These are phyloP conservation scores for Blastomyces parvus DNA, from an alignment of 2,329 filamentous ascomycete genomes.

Conservation along the genomic window DNA sequence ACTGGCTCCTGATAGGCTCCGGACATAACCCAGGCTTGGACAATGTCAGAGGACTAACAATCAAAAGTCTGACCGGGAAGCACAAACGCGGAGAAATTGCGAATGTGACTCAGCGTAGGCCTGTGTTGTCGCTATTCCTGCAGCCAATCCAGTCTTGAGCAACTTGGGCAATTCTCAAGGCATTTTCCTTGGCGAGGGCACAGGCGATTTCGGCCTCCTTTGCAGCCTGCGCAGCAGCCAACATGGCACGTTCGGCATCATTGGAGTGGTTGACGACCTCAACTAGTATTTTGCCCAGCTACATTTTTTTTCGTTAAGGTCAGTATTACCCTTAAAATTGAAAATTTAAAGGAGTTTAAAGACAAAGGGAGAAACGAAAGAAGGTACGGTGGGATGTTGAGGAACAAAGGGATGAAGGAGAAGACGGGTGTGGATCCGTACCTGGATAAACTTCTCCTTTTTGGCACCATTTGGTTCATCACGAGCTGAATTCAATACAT, in stretches of 20 bases:
- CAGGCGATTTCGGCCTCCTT: constrained; percentile 18
- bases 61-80: neutral
- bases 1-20: neutral
- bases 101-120: neutral
- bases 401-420: neutral
- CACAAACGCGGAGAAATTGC: no score
- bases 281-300: constrained; percentile 17
- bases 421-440: constrained; percentile 7
- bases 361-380: neutral
- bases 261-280: constrained; percentile 19
- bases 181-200: constrained; percentile 18
- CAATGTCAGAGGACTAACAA: neutral
- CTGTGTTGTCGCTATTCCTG: neutral
- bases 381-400: neutral
- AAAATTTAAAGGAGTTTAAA: neutral
- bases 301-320: neutral
- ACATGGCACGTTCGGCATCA: constrained; percentile 19
- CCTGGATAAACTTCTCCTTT: constrained; percentile 17
- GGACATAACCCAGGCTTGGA: neutral
- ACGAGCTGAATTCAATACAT: constrained; percentile 16
- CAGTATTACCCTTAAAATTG: neutral
- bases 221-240: constrained; percentile 17
- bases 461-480: constrained; percentile 14
- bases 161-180: constrained; percentile 15
- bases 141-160: constrained; percentile 8